phyloP scores from a whole-genome alignment of 179 eudicot species.

The Sideroxylon spinosum region DNA sequence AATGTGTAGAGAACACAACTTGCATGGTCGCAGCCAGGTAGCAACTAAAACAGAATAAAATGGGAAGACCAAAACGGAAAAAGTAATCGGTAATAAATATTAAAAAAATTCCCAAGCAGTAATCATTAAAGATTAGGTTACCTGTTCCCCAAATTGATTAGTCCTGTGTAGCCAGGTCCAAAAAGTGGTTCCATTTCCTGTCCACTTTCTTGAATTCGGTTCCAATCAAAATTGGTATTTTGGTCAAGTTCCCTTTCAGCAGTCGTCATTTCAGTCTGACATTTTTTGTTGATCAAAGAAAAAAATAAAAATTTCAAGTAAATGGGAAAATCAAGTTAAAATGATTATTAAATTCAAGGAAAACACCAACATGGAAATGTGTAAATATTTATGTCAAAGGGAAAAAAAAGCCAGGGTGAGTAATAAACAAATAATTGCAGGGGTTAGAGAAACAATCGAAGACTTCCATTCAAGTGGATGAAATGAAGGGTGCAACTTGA shows the following conservation, averaged over 20 bases:
- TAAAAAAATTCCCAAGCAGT: background rate
- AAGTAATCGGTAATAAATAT: background rate
- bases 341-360: background rate
- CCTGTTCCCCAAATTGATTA: conserved; percentile 96
- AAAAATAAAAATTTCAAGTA: background rate
- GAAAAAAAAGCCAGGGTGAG: too few species aligned
- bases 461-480: too few species aligned
- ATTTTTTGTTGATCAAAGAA: background rate
- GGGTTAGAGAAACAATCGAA: too few species aligned
- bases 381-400: background rate
- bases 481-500: too few species aligned
- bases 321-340: background rate
- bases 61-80: background rate
- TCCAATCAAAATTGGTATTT: conserved; percentile 93
- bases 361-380: background rate
- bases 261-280: conserved; percentile 98
- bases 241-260: conserved; percentile 99
- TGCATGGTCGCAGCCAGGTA: conserved; percentile 98
- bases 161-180: conserved; percentile 99
- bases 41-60: conserved; percentile 52
- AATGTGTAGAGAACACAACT: conserved; percentile 72
- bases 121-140: conserved; percentile 18
- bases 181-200: conserved; percentile 70
- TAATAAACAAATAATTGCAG: too few species aligned
- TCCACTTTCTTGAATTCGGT: conserved; percentile 94